A percentile compares a stretch with the other conserved stretches of the same genome.
Evolutionary conservation across 2,329 filamentous ascomycete species (phyloP).

Genomic region (Aspergillus japonicus): DNA sequence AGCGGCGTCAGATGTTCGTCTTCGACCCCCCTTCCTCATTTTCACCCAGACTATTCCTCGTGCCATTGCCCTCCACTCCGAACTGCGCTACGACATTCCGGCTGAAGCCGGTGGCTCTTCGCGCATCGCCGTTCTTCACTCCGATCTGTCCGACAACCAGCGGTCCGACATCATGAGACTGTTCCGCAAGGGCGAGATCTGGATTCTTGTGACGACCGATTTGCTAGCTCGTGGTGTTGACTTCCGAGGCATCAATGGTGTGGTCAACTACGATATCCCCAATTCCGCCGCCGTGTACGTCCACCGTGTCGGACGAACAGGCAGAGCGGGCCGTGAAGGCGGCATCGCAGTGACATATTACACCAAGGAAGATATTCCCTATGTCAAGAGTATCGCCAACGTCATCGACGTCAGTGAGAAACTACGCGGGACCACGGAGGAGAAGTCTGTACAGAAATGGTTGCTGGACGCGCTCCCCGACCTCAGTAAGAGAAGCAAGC

Average conservation of each 20-base stretch:
- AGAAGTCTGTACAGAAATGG: slow-evolving; percentile 73
- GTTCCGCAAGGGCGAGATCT: slow-evolving; percentile 89
- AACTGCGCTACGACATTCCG: slow-evolving; percentile 93
- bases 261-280: slow-evolving; percentile 96
- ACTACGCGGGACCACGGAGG: slow-evolving; percentile 54
- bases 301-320: slow-evolving; percentile 88
- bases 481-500: slow-evolving; percentile 78
- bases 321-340: slow-evolving; percentile 79
- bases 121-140: slow-evolving; percentile 86
- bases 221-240: slow-evolving; percentile 89
- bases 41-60: slow-evolving; percentile 96
- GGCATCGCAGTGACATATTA: slow-evolving; percentile 92
- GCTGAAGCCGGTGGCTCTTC: slow-evolving; percentile 78
- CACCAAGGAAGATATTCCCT: slow-evolving; percentile 89
- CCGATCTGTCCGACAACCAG: slow-evolving; percentile 72
- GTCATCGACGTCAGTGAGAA: slow-evolving; percentile 83
- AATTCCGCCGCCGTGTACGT: slow-evolving; percentile 88
- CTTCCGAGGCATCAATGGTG: slow-evolving; percentile 90
- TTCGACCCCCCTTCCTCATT: slow-evolving; percentile 87
- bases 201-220: slow-evolving; percentile 95
- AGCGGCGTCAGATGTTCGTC: slow-evolving; percentile 43
- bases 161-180: slow-evolving; percentile 81
- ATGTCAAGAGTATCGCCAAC: slow-evolving; percentile 87
- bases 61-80: slow-evolving; percentile 80
- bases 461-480: slow-evolving; percentile 82